A percentile compares a stretch with the other conserved stretches of the same genome.
Evolutionary conservation across 148 eudicot species (phyloP).

Genomic region (Rhododendron kiyosumense): DNA sequence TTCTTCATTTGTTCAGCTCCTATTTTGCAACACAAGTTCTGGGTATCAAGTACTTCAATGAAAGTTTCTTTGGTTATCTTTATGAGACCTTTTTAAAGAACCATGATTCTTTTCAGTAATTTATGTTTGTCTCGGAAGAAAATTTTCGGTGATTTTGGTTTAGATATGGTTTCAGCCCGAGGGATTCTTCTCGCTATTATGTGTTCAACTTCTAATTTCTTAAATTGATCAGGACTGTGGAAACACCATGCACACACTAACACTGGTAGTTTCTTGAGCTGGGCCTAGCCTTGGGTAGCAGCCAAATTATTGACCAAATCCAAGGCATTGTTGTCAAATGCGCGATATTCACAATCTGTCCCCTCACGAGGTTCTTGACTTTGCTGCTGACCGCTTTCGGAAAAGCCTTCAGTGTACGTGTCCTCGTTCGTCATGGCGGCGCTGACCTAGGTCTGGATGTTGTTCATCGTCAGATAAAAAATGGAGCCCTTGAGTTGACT

Average conservation of each 20-base stretch:
- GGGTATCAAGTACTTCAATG: neutral
- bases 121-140: neutral
- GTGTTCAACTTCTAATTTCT: neutral
- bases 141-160: neutral
- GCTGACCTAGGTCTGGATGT: conserved; percentile 34
- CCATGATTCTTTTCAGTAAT: neutral
- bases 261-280: neutral
- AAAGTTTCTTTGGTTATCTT: neutral
- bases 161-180: neutral
- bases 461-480: conserved; percentile 12
- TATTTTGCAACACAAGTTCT: neutral
- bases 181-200: neutral
- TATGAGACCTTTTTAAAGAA: neutral
- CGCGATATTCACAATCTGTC: conserved; percentile 13
- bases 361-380: neutral
- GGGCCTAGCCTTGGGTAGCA: conserved; percentile 14
- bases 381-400: conserved; percentile 10
- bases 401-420: conserved; percentile 29
- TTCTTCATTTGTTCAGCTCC: neutral
- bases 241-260: neutral
- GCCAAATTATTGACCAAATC: conserved; percentile 29
- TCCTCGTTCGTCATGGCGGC: conserved; percentile 20
- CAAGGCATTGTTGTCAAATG: conserved; percentile 38
- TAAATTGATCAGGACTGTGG: neutral
- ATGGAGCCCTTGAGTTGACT: conserved; percentile 7